Evolutionary conservation across 148 eudicot species (phyloP).

Genomic region (Rhododendron simsii): DNA sequence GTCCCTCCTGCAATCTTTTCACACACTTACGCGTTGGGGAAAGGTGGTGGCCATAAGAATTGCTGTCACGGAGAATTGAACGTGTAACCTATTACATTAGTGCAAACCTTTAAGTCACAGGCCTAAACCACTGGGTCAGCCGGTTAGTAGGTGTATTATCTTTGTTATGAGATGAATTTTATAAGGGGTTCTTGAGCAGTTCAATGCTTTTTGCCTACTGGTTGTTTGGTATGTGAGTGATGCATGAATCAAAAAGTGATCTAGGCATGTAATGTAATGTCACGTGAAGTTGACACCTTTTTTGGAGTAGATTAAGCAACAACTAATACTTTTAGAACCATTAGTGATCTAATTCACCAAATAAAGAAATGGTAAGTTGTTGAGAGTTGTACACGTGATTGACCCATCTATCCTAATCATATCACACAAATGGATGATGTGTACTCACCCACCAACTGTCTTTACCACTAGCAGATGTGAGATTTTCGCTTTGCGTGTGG

Average conservation of each 20-base stretch:
- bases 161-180: not conserved
- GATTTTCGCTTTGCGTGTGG: too few species aligned
- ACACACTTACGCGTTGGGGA: not conserved
- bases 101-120: too few species aligned
- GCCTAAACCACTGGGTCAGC: not conserved
- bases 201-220: not conserved
- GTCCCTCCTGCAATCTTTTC: too few species aligned
- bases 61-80: too few species aligned
- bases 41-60: too few species aligned
- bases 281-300: not conserved
- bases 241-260: not conserved
- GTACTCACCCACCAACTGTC: constrained; percentile 3
- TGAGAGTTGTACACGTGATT: not conserved
- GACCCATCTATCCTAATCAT: not conserved
- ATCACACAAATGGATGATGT: not conserved
- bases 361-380: not conserved
- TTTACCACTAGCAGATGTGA: not conserved
- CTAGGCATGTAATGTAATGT: not conserved
- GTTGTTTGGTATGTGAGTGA: not conserved
- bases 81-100: not conserved
- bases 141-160: not conserved
- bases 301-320: not conserved
- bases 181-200: not conserved
- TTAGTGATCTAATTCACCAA: not conserved
- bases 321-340: not conserved